These are phyloP conservation scores for Solanum peruvianum DNA, from an alignment of 257 asterid species.

Conservation along the genomic window DNA sequence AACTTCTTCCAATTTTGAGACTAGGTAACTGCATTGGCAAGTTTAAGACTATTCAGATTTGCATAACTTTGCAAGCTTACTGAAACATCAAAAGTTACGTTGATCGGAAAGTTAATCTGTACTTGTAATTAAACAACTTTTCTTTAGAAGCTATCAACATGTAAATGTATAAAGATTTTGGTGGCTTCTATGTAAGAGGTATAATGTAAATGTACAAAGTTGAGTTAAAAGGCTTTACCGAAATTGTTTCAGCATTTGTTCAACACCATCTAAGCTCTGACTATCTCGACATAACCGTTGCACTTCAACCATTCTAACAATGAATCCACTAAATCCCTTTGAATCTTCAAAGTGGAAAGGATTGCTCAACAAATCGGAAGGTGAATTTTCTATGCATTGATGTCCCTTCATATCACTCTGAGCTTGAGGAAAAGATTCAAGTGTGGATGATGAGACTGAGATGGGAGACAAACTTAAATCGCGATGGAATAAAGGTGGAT, in stretches of 20 bases:
- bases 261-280: slow-evolving; percentile 35
- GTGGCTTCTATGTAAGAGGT: background rate
- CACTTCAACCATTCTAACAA: slow-evolving; percentile 38
- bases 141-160: background rate
- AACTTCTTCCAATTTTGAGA: slow-evolving; percentile 44
- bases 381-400: slow-evolving; percentile 11
- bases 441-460: slow-evolving; percentile 27
- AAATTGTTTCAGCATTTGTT: slow-evolving; percentile 42
- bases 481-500: slow-evolving; percentile 34
- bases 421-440: slow-evolving; percentile 20
- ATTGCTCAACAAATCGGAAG: slow-evolving; percentile 21
- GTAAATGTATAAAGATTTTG: too few relatives aligned
- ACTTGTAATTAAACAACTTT: background rate
- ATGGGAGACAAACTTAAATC: slow-evolving; percentile 22
- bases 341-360: slow-evolving; percentile 21
- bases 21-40: slow-evolving; percentile 43
- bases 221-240: slow-evolving; percentile 21
- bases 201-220: background rate
- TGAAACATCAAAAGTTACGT: background rate
- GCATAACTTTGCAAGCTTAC: background rate
- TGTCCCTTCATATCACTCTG: slow-evolving; percentile 8
- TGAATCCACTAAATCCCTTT: slow-evolving; percentile 19
- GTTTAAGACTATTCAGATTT: background rate
- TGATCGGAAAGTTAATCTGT: background rate
- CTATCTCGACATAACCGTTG: slow-evolving; percentile 41